These are phyloP conservation scores for Podospora sp. DNA, from an alignment of 495 filamentous ascomycete species.

Conservation along the genomic window DNA sequence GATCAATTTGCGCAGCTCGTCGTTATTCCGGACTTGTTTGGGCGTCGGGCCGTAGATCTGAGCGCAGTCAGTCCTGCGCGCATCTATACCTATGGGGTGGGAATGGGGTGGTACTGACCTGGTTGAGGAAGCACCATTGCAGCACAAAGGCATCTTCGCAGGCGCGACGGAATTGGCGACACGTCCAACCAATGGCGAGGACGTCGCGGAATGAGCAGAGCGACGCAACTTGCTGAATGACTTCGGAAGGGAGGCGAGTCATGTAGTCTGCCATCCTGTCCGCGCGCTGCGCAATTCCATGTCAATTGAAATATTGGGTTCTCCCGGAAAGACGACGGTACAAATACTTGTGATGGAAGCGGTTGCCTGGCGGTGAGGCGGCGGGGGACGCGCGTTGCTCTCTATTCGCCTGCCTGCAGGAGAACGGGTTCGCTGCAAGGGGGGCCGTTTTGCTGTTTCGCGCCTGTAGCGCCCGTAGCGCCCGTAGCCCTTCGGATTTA, in stretches of 20 bases:
- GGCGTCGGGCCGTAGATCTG: not conserved
- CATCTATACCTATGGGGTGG: too few relatives aligned
- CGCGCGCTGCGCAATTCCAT: not conserved
- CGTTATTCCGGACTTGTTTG: not conserved
- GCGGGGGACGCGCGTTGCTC: not conserved
- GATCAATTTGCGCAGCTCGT: not conserved
- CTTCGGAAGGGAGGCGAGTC: not conserved
- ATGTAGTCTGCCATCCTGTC: not conserved
- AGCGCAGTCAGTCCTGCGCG: not conserved
- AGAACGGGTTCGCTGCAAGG: not conserved
- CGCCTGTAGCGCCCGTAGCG: too few relatives aligned
- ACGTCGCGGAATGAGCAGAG: not conserved
- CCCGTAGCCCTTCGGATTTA: too few relatives aligned
- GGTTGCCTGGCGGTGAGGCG: not conserved
- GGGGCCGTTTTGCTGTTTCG: too few relatives aligned
- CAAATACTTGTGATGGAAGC: not conserved
- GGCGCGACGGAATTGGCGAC: not conserved
- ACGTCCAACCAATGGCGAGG: not conserved
- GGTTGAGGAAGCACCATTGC: not conserved
- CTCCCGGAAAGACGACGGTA: not conserved
- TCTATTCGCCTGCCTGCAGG: not conserved
- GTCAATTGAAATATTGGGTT: not conserved
- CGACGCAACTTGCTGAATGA: not conserved
- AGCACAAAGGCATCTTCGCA: not conserved
- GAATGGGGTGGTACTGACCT: too few relatives aligned